phyloP scores from a whole-genome alignment of 768 basidiomycete genomes.

The Suillus cothurnatus region DNA sequence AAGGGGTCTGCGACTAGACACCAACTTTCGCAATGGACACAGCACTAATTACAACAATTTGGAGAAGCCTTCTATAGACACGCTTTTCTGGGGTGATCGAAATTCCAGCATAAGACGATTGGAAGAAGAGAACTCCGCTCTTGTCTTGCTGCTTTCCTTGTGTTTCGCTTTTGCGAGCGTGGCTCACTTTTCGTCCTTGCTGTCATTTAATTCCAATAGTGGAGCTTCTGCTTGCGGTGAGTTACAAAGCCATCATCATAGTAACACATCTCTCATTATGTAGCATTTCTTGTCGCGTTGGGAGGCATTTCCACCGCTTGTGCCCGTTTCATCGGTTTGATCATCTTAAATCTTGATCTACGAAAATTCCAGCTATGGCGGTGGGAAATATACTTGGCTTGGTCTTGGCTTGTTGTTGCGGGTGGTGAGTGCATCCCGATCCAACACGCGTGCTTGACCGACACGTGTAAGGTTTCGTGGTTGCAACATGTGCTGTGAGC shows the following conservation, averaged over 20 bases:
- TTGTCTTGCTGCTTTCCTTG: slow-evolving; percentile 27
- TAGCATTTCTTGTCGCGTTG: slow-evolving; percentile 50
- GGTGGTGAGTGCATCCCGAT: slow-evolving; percentile 34
- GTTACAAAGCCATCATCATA: slow-evolving; percentile 8
- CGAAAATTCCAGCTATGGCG: slow-evolving; percentile 28
- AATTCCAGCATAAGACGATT: no score
- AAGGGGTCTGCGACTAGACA: neutral
- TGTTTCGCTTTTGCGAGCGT: slow-evolving; percentile 35
- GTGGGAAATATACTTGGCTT: slow-evolving; percentile 36
- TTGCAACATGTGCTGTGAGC: slow-evolving; percentile 42
- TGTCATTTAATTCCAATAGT: slow-evolving; percentile 25
- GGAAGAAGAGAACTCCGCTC: slow-evolving; percentile 12
- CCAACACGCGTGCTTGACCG: neutral
- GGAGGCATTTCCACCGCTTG: slow-evolving; percentile 43
- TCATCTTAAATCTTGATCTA: slow-evolving; percentile 39
- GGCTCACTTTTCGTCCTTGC: slow-evolving; percentile 33
- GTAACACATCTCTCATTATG: neutral
- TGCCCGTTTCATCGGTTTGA: slow-evolving; percentile 41
- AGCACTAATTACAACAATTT: neutral
- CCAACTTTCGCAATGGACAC: neutral
- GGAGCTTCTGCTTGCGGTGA: slow-evolving; percentile 27
- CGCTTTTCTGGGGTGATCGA: neutral
- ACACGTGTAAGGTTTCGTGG: slow-evolving; percentile 36
- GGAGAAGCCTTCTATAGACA: neutral
- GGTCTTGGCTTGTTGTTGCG: slow-evolving; percentile 32